phyloP scores from a whole-genome alignment of 148 eudicot species.

The Dianthus caryophyllus region DNA sequence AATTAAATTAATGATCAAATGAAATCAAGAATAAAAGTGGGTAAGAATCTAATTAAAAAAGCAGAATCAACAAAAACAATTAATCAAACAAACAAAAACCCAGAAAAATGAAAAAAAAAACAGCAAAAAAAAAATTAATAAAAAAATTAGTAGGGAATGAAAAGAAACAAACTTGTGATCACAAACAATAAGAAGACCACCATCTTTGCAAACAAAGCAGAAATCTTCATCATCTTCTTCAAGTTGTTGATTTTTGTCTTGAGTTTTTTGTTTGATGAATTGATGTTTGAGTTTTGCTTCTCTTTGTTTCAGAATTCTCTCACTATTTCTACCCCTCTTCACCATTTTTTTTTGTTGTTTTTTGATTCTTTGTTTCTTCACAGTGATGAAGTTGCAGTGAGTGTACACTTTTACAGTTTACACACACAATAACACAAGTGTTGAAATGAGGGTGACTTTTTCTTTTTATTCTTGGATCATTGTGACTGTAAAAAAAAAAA shows the following conservation, averaged over 20 bases:
- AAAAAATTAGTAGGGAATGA: neutral
- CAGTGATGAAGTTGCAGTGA: too few relatives aligned
- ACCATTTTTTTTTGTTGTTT: too few relatives aligned
- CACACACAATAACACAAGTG: too few relatives aligned
- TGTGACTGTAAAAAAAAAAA: too few relatives aligned
- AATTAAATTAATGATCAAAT: neutral
- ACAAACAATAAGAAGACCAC: conserved; percentile 61
- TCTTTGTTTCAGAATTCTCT: neutral
- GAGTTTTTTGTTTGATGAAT: neutral
- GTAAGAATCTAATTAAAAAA: neutral
- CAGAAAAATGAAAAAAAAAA: neutral
- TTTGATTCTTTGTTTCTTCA: too few relatives aligned
- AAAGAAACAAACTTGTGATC: conserved; percentile 44
- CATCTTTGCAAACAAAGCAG: conserved; percentile 80
- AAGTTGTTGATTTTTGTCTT: neutral
- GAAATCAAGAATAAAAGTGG: neutral
- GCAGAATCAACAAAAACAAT: neutral
- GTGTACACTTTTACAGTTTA: too few relatives aligned
- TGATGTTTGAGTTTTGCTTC: neutral
- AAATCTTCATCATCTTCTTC: conserved; percentile 38
- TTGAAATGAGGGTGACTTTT: too few relatives aligned
- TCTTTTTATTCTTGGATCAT: too few relatives aligned
- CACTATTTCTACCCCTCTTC: neutral
- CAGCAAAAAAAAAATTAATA: neutral
- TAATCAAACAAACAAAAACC: too few relatives aligned